Evolutionary conservation across 2,329 filamentous ascomycete species (phyloP), one percentile per base, ranked within the genome.

Genomic region (Microdochium bolleyi): DNA sequence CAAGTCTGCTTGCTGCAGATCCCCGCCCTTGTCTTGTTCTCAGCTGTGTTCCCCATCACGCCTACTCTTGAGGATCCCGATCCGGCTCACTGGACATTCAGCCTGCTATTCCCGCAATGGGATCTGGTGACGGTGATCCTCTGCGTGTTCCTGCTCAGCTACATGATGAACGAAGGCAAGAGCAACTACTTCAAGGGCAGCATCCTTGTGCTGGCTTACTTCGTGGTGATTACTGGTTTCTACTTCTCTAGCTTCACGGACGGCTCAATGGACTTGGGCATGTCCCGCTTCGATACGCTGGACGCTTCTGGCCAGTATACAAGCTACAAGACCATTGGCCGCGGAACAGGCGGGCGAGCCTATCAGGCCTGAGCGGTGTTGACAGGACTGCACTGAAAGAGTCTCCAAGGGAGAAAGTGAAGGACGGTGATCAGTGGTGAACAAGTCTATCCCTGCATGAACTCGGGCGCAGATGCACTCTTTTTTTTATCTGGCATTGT

Each of bases 171-270:
- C 51, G 94, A 99, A 72, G 94, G 94, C 41, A 99, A 99, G 82
- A 97, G 92, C 76, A 99, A 99, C 71, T 99, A 99, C 71, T 99
- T 99, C 83, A 99, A 99, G 75, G 94, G 94, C 51, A 95, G 89
- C 58, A 96, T 97, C 61, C 77, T 99, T 51, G 84, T 97, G 57
- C 75, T 99, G 50, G 94, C 89, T 32, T 99, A 99, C 67, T 71
- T 97, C 24, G 94, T 97, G 25, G 90, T 99, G 49, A 76, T 96
- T 25, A 82, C 89, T 48, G 94, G 94, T 1, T 99, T 95, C 74
- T 97, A 90, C 71, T 87, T 95, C 54, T 90, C 89, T 51, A 76
- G 82, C 25, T 83, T 66, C 60, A 74, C 74, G 14, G 68, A 73
- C 11, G 60, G 60, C 13, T 62, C 66, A 48, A 72, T 73, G 54